Conservation (phyloP, 2,329 filamentous ascomycete species). For the Apiospora marii region DNA sequence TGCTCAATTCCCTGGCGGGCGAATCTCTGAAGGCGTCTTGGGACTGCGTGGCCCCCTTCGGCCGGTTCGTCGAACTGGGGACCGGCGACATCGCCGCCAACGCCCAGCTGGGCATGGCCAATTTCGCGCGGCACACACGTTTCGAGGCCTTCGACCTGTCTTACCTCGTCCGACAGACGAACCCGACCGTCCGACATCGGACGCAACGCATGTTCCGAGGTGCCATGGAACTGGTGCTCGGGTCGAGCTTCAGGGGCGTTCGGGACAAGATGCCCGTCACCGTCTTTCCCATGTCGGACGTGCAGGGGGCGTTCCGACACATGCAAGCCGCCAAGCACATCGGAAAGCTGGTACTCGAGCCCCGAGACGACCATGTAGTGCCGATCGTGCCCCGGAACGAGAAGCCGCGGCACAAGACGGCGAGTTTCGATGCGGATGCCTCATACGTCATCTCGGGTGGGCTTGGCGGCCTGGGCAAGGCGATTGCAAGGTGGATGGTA, state of each 20-base stretch:
- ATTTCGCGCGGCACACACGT: slow-evolving; percentile 30
- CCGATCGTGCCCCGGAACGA: slow-evolving; percentile 27
- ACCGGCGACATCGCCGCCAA: slow-evolving; percentile 28
- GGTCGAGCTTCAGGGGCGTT: not conserved
- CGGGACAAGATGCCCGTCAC: slow-evolving; percentile 26
- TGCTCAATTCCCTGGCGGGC: not conserved
- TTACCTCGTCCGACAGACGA: slow-evolving; percentile 29
- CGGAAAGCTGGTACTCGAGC: slow-evolving; percentile 34
- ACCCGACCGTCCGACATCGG: not conserved
- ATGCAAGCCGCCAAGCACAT: slow-evolving; percentile 31
- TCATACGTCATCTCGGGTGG: slow-evolving; percentile 40
- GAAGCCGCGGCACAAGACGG: not conserved
- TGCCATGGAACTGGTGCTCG: slow-evolving; percentile 22
- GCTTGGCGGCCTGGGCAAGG: slow-evolving; percentile 39
- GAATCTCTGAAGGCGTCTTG: slow-evolving; percentile 38
- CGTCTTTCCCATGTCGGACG: slow-evolving; percentile 30
- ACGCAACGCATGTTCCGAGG: slow-evolving; percentile 31
- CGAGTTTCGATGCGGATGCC: slow-evolving; percentile 29
- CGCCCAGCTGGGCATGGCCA: slow-evolving; percentile 25
- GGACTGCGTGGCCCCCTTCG: slow-evolving; percentile 42
- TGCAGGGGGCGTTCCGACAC: slow-evolving; percentile 31
- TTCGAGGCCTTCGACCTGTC: slow-evolving; percentile 33
- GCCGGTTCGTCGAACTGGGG: slow-evolving; percentile 34
- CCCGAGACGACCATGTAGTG: slow-evolving; percentile 31
- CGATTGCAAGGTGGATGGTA: slow-evolving; percentile 35